These are phyloP conservation scores for Fraxinus latifolia DNA, from an alignment of 305 asterid genomes.

Conservation along the genomic window DNA sequence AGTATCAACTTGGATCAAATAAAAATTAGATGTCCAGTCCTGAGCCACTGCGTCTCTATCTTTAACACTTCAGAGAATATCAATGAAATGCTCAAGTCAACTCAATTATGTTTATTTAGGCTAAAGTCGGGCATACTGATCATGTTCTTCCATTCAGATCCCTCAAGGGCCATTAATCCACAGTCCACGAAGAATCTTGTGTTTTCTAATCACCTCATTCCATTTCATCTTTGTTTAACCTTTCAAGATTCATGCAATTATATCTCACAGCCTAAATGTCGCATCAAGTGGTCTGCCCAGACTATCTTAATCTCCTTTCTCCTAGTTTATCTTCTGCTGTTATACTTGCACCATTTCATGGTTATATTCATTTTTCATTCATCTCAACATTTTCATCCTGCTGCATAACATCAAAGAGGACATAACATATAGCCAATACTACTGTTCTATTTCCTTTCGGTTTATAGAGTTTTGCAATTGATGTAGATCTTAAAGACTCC, in stretches of 20 bases:
- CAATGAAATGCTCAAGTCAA: not conserved
- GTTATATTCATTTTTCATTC: not conserved
- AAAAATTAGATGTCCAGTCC: not conserved
- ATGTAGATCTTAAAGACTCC: not conserved
- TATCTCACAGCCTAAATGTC: not conserved
- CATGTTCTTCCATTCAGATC: not conserved
- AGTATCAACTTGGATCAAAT: not conserved
- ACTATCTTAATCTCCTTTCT: not conserved
- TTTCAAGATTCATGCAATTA: not conserved
- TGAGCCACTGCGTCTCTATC: not conserved
- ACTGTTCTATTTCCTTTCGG: not conserved
- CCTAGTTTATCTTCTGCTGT: not conserved
- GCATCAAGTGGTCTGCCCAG: not conserved
- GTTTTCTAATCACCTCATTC: not conserved
- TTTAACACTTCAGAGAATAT: not conserved
- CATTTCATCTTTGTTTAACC: not conserved
- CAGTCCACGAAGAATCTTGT: not conserved
- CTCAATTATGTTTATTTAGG: not conserved
- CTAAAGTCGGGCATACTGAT: not conserved
- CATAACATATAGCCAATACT: not conserved
- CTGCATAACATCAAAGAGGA: not conserved
- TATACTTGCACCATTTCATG: not conserved
- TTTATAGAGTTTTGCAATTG: not conserved
- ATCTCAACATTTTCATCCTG: not conserved
- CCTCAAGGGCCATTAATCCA: not conserved